phyloP scores from a whole-genome alignment of 2,329 filamentous ascomycete species.

The Diaporthe citrichinensis region DNA sequence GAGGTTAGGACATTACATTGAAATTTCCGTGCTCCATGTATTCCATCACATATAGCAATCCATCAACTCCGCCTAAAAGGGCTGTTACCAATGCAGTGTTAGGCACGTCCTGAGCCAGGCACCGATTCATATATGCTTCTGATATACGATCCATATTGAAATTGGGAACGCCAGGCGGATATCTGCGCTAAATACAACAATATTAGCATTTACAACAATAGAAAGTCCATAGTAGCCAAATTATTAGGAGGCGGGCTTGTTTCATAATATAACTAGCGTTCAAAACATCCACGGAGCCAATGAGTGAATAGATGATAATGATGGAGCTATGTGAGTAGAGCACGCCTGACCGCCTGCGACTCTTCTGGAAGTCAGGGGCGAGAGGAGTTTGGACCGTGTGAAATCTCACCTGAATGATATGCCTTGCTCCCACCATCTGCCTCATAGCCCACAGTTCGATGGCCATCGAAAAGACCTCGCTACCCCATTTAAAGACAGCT shows the following conservation, averaged over 20 bases:
- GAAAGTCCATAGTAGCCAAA: background rate
- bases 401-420: slow-evolving; percentile 27
- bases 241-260: background rate
- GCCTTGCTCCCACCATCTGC: background rate
- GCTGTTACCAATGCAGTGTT: background rate
- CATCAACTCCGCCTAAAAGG: too few relatives aligned
- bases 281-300: background rate
- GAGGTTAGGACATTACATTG: background rate
- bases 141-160: background rate
- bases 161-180: background rate
- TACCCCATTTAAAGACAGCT: background rate
- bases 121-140: background rate
- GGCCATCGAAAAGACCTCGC: background rate
- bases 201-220: background rate
- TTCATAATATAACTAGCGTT: background rate
- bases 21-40: slow-evolving; percentile 24
- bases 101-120: background rate
- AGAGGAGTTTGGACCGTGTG: background rate
- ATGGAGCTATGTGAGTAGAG: background rate
- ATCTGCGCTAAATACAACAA: background rate
- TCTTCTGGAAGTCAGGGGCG: background rate
- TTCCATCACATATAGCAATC: slow-evolving; percentile 21
- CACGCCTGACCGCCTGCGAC: background rate
- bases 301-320: background rate
- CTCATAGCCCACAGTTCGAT: slow-evolving; percentile 8